Base-by-base conservation (phyloP, 805 yeast species). In the Candida quercuum region DNA sequence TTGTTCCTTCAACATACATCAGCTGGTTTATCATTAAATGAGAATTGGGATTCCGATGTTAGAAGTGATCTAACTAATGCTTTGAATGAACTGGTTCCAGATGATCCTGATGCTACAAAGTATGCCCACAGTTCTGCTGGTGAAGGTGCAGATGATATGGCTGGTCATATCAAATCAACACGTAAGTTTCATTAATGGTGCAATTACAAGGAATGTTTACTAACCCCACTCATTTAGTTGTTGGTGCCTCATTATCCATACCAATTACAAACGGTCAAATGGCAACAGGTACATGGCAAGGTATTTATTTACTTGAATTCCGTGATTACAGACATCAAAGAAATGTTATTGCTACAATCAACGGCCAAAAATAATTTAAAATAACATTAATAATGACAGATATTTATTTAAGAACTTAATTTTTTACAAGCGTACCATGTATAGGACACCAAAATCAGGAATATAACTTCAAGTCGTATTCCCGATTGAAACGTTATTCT, bases 131-230 rank as follows among this genome's bases (percentile, higher is more conserved):
- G 50, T 2, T 39, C 40, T 6, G 74, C 71, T 12, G 91, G 81
- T 38, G 94, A 85, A 58, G 94, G 86, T 1, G 71, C 84, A 3
- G 94, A 86, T 54, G 94, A 85, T 55, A 81, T 84, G 88, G 86
- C 91, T 2, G 84, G 89, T 1, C 94, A 85, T 57, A 78, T 79
- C 36, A 79, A 83, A 53, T 69, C 83, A 15, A 60, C 75, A 2
- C 42, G 70, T 56, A 19, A 16, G 48, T 41, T 35, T 21, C 18
- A 5, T 20, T 17, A 6, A 13, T 6, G n/a, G 14, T 12, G 8
- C 18, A 13, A 3, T 14, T 37, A 30, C 38, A 33, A 37, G 18
- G n/a, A 14, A 15, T 6, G 29, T 14, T 6, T 28, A 28, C 31
- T 28, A 40, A 39, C 19, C 12, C 9, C 18, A 16, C 12, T n/a